Evolutionary conservation across 2,329 filamentous ascomycete genomes (phyloP).

Genomic region (Stagonosporopsis rhizophila): DNA sequence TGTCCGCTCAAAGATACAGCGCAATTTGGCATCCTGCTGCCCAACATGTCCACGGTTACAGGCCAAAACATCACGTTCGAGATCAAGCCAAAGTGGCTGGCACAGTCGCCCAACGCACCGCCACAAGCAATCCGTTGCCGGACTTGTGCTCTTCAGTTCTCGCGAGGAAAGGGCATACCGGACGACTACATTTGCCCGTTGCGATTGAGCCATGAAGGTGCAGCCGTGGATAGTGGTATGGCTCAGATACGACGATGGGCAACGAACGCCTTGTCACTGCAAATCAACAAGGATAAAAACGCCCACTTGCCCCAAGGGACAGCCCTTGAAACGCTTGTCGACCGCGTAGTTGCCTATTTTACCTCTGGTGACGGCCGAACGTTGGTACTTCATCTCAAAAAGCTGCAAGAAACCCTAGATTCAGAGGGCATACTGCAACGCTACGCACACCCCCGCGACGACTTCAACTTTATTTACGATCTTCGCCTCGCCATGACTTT

Average conservation of each 20-base stretch:
- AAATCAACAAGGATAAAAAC: neutral
- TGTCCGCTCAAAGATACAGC: slow-evolving; percentile 16
- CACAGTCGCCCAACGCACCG: slow-evolving; percentile 56
- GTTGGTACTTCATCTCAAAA: slow-evolving; percentile 48
- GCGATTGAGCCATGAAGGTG: slow-evolving; percentile 44
- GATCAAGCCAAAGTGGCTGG: slow-evolving; percentile 59
- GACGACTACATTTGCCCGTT: slow-evolving; percentile 50
- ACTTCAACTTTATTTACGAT: slow-evolving; percentile 24
- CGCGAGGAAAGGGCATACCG: slow-evolving; percentile 24
- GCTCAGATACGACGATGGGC: slow-evolving; percentile 25
- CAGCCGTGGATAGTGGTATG: slow-evolving; percentile 16
- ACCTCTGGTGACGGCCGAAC: slow-evolving; percentile 41
- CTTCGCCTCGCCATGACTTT: slow-evolving; percentile 55
- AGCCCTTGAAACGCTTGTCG: slow-evolving; percentile 10
- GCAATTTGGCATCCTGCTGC: slow-evolving; percentile 38
- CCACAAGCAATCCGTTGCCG: slow-evolving; percentile 51
- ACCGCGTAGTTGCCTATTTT: slow-evolving; percentile 34
- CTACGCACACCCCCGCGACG: slow-evolving; percentile 9
- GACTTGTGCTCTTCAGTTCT: slow-evolving; percentile 55
- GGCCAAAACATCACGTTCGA: slow-evolving; percentile 45
- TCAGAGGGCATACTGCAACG: slow-evolving; percentile 37
- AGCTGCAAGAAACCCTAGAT: slow-evolving; percentile 51
- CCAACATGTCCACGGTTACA: slow-evolving; percentile 38
- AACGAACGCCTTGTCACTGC: slow-evolving; percentile 11
- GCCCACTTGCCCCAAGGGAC: neutral